Evolutionary conservation across 2,329 filamentous ascomycete genomes (phyloP).

Genomic region (Verticillium isaacii): DNA sequence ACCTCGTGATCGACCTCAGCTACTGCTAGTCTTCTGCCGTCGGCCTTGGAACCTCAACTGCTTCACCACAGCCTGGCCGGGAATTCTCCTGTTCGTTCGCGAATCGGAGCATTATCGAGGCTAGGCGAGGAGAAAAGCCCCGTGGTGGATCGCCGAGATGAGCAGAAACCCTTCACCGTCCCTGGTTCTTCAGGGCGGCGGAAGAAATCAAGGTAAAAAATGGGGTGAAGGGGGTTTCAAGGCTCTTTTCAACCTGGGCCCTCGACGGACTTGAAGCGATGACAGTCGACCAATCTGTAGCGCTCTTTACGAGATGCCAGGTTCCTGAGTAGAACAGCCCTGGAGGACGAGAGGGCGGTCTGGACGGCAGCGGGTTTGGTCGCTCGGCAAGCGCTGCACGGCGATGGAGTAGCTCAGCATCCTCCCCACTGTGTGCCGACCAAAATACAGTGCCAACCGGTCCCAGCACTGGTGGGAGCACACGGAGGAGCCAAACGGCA

Average conservation of each 20-base stretch:
- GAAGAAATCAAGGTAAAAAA: background rate
- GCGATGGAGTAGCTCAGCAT: background rate
- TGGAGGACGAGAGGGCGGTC: background rate
- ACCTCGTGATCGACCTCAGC: background rate
- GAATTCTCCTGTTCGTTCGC: background rate
- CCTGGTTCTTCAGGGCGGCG: background rate
- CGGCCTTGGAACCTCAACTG: background rate
- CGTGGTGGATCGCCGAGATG: background rate
- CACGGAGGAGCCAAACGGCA: constrained; percentile 7
- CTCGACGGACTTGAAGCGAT: background rate
- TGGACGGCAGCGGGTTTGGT: background rate
- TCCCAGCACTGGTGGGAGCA: background rate
- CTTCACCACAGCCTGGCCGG: background rate
- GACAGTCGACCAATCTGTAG: background rate
- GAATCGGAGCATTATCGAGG: background rate
- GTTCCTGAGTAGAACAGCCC: background rate
- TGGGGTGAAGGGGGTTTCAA: background rate
- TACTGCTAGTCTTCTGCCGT: background rate
- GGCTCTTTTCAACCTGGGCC: background rate
- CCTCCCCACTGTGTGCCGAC: background rate
- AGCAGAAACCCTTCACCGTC: background rate
- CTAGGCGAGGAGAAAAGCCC: background rate
- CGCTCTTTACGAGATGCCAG: background rate
- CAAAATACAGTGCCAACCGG: constrained; percentile 10
- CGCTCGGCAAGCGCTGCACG: background rate